These are phyloP conservation scores for Yamadazyma paraphyllophila DNA, from an alignment of 805 yeast genomes.

Conservation along the genomic window DNA sequence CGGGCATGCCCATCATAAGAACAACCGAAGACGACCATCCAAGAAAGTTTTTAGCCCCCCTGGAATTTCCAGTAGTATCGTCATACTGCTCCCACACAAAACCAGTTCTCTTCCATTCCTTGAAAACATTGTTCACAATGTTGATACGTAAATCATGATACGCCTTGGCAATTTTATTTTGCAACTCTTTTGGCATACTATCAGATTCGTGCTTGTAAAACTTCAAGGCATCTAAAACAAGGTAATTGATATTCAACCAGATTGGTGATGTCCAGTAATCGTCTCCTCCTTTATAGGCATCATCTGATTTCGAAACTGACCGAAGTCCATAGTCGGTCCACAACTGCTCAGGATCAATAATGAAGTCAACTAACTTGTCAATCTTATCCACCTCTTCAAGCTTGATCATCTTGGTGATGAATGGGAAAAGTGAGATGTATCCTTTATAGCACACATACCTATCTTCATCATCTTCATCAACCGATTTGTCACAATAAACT, in stretches of 20 bases:
- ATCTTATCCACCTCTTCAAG: conserved; percentile 47
- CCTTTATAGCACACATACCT: conserved; percentile 83
- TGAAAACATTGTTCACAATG: conserved; percentile 63
- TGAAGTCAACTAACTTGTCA: conserved; percentile 49
- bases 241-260: conserved; percentile 89
- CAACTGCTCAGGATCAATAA: conserved; percentile 68
- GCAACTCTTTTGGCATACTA: conserved; percentile 31
- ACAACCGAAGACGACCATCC: conserved; percentile 93
- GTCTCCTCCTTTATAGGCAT: conserved; percentile 70
- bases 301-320: conserved; percentile 69
- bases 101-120: conserved; percentile 74
- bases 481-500: conserved; percentile 79
- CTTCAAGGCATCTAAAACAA: conserved; percentile 67
- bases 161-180: conserved; percentile 33
- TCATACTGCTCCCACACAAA: conserved; percentile 91
- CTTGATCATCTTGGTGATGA: conserved; percentile 62
- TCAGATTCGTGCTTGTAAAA: conserved; percentile 46
- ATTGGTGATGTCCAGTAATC: conserved; percentile 95
- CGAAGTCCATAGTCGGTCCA: conserved; percentile 81
- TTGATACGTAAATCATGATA: conserved; percentile 64
- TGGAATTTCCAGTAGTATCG: conserved; percentile 68
- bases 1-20: conserved; percentile 82
- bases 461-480: conserved; percentile 68
- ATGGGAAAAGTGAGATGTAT: conserved; percentile 83
- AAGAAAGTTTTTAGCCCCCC: conserved; percentile 83